A percentile compares a stretch with the other conserved stretches of the same genome.
These are phyloP conservation scores for Silene vulgaris DNA, from an alignment of 179 eudicot species.

Conservation along the genomic window DNA sequence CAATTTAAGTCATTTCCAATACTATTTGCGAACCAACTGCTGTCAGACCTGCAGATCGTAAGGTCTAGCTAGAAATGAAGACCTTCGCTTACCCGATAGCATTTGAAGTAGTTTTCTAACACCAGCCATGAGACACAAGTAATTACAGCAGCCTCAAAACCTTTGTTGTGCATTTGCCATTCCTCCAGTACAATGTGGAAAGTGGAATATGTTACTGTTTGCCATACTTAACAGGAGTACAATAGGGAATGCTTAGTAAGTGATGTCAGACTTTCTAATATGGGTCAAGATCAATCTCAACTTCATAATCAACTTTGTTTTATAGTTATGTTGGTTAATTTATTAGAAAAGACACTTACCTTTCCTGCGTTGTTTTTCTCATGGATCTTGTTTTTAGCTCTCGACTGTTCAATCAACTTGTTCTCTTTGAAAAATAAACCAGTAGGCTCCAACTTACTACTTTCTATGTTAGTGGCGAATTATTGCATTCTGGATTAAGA, in stretches of 20 bases:
- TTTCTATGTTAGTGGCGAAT: background rate
- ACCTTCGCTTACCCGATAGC: background rate
- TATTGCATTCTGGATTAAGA: background rate
- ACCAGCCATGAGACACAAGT: background rate
- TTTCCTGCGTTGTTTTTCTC: background rate
- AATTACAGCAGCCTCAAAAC: constrained; percentile 5
- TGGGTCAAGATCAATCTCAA: background rate
- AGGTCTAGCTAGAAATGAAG: background rate
- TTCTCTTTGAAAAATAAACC: background rate
- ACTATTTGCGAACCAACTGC: background rate
- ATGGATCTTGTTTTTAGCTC: background rate
- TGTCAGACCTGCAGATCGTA: background rate
- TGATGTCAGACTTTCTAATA: background rate
- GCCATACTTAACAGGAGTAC: constrained; percentile 7
- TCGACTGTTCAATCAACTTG: background rate
- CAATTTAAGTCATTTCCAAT: background rate
- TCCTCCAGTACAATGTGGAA: background rate
- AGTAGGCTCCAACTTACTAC: background rate
- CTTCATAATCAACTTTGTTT: background rate
- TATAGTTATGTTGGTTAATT: background rate
- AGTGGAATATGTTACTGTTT: constrained; percentile 1
- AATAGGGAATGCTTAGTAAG: constrained; percentile 6
- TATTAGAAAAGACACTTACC: background rate
- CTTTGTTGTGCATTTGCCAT: background rate
- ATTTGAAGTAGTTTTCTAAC: background rate